Conservation (phyloP, 805 yeast species). For the Candida glaebosa region DNA sequence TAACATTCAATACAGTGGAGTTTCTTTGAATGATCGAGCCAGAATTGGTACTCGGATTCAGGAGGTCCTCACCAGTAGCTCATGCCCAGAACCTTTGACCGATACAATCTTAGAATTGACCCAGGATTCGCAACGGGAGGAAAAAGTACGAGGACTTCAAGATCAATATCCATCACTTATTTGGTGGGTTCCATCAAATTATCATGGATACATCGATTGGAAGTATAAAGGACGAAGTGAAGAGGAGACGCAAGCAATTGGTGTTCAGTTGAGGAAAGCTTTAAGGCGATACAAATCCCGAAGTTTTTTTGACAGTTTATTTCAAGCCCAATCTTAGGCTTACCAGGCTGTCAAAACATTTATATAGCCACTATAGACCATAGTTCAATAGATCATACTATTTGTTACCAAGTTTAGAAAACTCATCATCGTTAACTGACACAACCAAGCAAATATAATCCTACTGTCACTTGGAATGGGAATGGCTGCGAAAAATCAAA, state of each 20-base stretch:
- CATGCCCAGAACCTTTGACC: background rate
- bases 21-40: background rate
- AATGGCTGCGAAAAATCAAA: no score
- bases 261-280: background rate
- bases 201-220: background rate
- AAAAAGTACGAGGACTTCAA: background rate
- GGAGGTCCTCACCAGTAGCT: background rate
- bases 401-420: no score
- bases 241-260: background rate
- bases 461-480: no score
- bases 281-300: background rate
- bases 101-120: background rate
- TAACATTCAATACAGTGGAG: background rate
- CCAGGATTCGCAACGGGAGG: background rate
- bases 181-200: background rate
- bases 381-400: no score
- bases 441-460: no score
- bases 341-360: no score
- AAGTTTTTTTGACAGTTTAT: background rate
- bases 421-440: no score
- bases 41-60: background rate
- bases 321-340: no score
- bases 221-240: background rate
- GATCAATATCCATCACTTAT: background rate
- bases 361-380: no score